Evolutionary conservation across 1,284 basidiomycete species (phyloP).

Genomic region (Naganishia cerealis): DNA sequence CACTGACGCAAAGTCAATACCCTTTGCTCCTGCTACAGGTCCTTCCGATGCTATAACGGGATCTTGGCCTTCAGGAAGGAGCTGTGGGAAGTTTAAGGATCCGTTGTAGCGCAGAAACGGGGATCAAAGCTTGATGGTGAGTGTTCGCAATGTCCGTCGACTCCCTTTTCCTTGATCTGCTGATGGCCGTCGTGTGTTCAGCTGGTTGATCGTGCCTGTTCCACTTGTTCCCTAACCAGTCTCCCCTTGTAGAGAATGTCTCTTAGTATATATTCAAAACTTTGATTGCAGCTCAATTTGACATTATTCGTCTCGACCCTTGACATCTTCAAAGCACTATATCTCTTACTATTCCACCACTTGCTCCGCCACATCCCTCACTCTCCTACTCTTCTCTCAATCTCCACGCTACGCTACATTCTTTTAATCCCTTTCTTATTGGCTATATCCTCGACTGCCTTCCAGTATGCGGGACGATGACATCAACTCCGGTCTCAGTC

Average conservation of each 20-base stretch:
- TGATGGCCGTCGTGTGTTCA: not conserved
- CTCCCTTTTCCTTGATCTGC: too few relatives aligned
- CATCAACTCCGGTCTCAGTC: not conserved
- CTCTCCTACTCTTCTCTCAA: not conserved
- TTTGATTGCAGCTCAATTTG: too few relatives aligned
- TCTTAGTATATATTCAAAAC: too few relatives aligned
- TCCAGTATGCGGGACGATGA: conserved; percentile 5
- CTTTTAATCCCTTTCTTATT: not conserved
- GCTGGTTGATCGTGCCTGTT: too few relatives aligned
- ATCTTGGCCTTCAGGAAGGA: too few relatives aligned
- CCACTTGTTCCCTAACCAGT: too few relatives aligned
- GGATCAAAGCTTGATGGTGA: too few relatives aligned
- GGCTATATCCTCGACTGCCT: not conserved
- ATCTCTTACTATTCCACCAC: not conserved
- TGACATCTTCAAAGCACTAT: not conserved
- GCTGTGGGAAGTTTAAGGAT: not conserved
- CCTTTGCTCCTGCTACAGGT: not conserved
- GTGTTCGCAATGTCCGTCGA: too few relatives aligned
- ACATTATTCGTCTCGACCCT: not conserved
- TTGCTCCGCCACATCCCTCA: too few relatives aligned
- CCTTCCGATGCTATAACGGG: too few relatives aligned
- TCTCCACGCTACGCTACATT: not conserved
- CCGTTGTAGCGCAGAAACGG: not conserved
- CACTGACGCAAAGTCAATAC: not conserved
- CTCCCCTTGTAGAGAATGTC: too few relatives aligned